Percentiles rank a stretch among this genome's conserved stretches.
phyloP scores from a whole-genome alignment of 331 rosid genomes.

The Rhamnella rubrinervis region DNA sequence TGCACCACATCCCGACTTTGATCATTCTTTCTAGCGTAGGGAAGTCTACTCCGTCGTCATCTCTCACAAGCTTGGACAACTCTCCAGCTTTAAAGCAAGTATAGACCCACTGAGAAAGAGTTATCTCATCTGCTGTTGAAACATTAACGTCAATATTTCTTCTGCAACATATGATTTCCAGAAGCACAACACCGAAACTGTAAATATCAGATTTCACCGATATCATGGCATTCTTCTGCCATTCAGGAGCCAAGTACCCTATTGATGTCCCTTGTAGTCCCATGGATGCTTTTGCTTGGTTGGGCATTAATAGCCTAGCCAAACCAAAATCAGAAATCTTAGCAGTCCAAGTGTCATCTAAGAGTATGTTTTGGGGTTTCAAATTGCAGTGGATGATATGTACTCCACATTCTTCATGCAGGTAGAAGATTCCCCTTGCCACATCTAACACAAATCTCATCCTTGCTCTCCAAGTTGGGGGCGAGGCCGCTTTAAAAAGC shows the following conservation, averaged over 20 bases:
- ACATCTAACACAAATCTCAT: neutral
- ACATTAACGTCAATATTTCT: neutral
- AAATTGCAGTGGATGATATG: conserved; percentile 7
- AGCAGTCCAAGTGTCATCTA: conserved; percentile 12
- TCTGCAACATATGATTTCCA: conserved; percentile 2
- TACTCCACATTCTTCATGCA: neutral
- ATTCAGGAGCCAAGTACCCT: neutral
- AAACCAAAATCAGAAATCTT: conserved; percentile 17
- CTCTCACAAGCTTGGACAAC: neutral
- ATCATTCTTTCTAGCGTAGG: neutral
- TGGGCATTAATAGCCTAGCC: conserved; percentile 8
- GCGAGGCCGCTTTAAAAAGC: neutral
- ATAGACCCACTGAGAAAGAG: neutral
- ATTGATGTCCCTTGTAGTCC: neutral
- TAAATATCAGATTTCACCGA: neutral
- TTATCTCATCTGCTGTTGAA: neutral
- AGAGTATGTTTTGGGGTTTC: conserved; percentile 16
- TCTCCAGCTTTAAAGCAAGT: neutral
- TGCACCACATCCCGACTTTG: neutral
- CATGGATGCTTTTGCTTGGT: neutral
- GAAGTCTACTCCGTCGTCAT: neutral
- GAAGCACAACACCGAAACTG: neutral
- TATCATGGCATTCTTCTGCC: conserved; percentile 1
- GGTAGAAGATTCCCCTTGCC: neutral
- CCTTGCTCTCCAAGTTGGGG: neutral